phyloP scores from a whole-genome alignment of 1,139 yeast genomes.

The Maudiozyma humilis region DNA sequence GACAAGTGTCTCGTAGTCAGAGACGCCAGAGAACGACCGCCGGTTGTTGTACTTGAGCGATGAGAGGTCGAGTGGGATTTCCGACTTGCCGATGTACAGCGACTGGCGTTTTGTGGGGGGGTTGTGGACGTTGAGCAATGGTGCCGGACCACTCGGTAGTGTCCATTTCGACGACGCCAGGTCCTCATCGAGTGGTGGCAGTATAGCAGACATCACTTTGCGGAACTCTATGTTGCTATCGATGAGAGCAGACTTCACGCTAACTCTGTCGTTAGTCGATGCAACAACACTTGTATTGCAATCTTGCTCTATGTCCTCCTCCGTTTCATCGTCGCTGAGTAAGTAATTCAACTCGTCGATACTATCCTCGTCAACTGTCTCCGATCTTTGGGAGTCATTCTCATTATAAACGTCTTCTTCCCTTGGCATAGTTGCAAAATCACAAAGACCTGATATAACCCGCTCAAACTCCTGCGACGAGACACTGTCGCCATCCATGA shows the following conservation, averaged over 20 bases:
- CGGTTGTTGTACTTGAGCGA: conserved; percentile 6
- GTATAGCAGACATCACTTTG: conserved; percentile 15
- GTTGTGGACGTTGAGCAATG: not conserved
- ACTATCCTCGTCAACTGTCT: conserved; percentile 7
- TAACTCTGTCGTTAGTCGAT: not conserved
- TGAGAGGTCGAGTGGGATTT: not conserved
- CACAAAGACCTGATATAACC: conserved; percentile 21
- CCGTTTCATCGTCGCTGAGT: conserved; percentile 14
- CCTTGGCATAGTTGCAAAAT: conserved; percentile 3
- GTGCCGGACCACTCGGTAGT: not conserved
- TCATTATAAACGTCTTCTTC: conserved; percentile 1
- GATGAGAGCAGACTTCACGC: not conserved
- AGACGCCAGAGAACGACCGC: conserved; percentile 12
- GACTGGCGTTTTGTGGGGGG: not conserved
- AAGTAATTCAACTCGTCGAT: conserved; percentile 25
- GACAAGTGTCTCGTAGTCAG: conserved; percentile 11
- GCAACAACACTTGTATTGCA: conserved; percentile 6
- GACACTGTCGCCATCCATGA: conserved; percentile 9
- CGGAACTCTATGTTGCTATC: conserved; percentile 19
- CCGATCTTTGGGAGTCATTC: not conserved
- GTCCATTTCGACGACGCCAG: not conserved
- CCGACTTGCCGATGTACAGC: not conserved
- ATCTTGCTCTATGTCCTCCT: conserved; percentile 9
- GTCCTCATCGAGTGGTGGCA: conserved; percentile 2
- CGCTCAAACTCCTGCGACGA: conserved; percentile 17